Base-by-base conservation (phyloP, 192 early-diverging fungal genomes). In the Paraglomus occultum region DNA sequence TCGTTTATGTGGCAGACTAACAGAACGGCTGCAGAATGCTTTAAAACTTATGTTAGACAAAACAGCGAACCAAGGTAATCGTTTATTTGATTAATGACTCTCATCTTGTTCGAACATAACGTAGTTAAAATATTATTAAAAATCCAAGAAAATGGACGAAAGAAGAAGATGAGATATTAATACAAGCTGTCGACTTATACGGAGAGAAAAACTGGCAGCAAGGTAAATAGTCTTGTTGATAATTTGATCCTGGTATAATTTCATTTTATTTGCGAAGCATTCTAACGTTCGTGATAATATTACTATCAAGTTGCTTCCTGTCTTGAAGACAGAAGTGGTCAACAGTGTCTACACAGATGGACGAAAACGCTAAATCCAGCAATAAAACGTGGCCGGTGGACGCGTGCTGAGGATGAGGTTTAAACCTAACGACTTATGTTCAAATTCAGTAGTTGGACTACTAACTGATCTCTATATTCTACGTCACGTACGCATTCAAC, bases 141-240 rank as follows among this genome's bases (percentile, higher is more conserved):
- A 57, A 17, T 14, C 51, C 76, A 59, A 81, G 80, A 31, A 78
- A 79, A 60, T 93, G 90, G 89, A 85, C 89, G 14, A 62, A 81
- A 43, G 87, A 89, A 23, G 91, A 93, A 60, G 88, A 91, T 72
- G 73, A 75, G 6, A 55, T 84, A 48, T 72, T 93, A 62, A 71
- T 48, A 5, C 81, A 86, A 62, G 89, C 88, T 4, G 89, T 93
- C 1, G 81, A 81, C 59, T 50, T 84, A 20, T 79, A 89, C 39
- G 91, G 91, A 51, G 84, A 90, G 45, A 83, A 83, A 52, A 87
- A 89, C 67, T 91, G 90, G 90, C 84, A 88, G 67, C 83, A 86
- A 22, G 64, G 64, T 66, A 22, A 57, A 57, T n/a, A n/a, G 12
- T n/a, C 17, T 51, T 51, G 17, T 2, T 31, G 31, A 31, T 31